Percentiles rank a stretch among this genome's conserved stretches.
Evolutionary conservation across 192 early-diverging fungal species (phyloP).

Genomic region (Chytriomyces hyalinus): DNA sequence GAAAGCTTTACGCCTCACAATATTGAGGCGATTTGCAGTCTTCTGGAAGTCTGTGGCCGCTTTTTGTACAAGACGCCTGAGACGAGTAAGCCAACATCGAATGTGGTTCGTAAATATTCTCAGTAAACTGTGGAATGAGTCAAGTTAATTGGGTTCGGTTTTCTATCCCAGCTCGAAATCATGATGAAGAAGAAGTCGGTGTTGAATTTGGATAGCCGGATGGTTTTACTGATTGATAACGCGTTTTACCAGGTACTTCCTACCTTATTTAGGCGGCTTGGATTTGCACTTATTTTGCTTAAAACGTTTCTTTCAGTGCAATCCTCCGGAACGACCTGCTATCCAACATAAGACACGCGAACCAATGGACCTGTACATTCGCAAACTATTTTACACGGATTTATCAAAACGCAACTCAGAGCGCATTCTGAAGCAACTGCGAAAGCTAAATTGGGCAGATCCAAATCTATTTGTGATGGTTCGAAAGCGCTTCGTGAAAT

Average conservation of each 20-base stretch:
- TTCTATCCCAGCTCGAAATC: conserved; percentile 74
- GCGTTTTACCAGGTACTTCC: conserved; percentile 76
- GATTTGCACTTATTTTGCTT: conserved; percentile 20
- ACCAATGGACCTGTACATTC: conserved; percentile 85
- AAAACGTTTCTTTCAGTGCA: conserved; percentile 56
- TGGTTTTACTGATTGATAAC: conserved; percentile 90
- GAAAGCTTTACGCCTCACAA: conserved; percentile 85
- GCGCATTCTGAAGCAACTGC: conserved; percentile 67
- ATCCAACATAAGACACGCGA: conserved; percentile 73
- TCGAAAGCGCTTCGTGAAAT: conserved; percentile 80
- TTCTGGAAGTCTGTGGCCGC: conserved; percentile 90
- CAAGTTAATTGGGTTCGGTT: background rate
- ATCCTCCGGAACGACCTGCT: conserved; percentile 75
- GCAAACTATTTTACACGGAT: conserved; percentile 86
- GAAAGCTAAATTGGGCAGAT: conserved; percentile 88
- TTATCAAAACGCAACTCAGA: conserved; percentile 75
- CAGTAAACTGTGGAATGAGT: background rate
- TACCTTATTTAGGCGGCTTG: background rate
- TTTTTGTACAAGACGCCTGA: conserved; percentile 81
- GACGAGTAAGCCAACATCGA: conserved; percentile 70
- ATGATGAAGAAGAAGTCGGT: conserved; percentile 86
- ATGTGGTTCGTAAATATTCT: conserved; percentile 57
- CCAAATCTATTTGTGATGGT: conserved; percentile 61
- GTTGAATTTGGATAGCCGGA: conserved; percentile 83
- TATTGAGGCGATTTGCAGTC: conserved; percentile 79